Base-by-base conservation (phyloP, 805 yeast species). In the Pichia membranifaciens region DNA sequence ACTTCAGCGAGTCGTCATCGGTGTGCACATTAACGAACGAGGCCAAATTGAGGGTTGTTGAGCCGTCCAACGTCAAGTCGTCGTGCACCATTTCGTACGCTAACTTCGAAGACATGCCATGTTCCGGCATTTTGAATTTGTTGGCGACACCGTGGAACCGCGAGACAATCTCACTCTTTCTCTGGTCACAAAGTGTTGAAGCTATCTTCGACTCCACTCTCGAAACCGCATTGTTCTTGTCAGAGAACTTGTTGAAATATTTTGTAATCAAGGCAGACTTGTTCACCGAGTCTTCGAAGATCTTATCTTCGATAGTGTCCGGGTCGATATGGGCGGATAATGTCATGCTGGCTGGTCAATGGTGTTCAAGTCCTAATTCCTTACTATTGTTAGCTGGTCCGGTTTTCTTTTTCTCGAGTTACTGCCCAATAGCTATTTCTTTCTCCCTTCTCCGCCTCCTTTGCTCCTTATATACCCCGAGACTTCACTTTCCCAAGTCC, bases 1-100 rank as follows among this genome's bases (percentile, higher is more conserved):
- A 73, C 53, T 71, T 70, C 17, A 67, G 65, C 3, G 83, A 79
- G 17, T 65, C 64, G n/a, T 71, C 76, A 46, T 79, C 79, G 20
- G 82, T 60, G 54, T 71, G 75, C 7, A 96, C 89, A 67, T 86
- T 87, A 53, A 89, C 97, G 62, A 89, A 89, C 28, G 91, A 82
- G 3, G 97, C 97, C 63, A 89, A 67, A 63, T 90, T 89, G 62
- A 89, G 72, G 18, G 81, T 78, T 21, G 96, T 93, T 56, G 75
- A 80, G 16, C 96, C 96, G 61, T 89, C 96, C 50, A 90, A 72
- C 13, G 81, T 70, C 65, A 90, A 70, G 54, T 86, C 95, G 59
- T 84, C 85, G 54, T 76, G 80, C 51, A 89, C 71, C 58, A 84
- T 66, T 36, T 79, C 72, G 59, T 80, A 83, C 9, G 87, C 83